Base-by-base conservation (phyloP, 106 monocot species). In the Alisma plantagoaquatica region DNA sequence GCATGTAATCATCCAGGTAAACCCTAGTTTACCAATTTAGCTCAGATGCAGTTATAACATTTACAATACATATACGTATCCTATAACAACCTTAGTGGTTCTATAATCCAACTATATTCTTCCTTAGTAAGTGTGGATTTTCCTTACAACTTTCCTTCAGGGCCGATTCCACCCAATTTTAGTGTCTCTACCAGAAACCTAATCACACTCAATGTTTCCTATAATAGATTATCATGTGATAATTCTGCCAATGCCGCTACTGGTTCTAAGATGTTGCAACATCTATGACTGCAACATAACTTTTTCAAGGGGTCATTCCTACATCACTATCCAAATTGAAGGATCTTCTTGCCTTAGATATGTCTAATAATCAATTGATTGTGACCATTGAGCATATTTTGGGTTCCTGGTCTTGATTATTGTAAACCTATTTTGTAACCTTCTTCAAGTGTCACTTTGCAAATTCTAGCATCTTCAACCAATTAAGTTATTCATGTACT, bases 81-180 rank as follows among this genome's bases (percentile, higher is more conserved):
- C 5, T 70, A 10, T 67, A 56, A 26, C 55, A 70, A 21, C 60
- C 54, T 26, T 43, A 50, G 1, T 15, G 19, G 25, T 7, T 70
- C 23, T 29, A 25, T 29, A 7, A 2, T 17, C 29, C 62, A 12
- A 21, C 35, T 38, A 6, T 38, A 6, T 7, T 38, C 35, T 14
- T 38, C 35, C 9, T 38, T 38, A 38, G 35, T 38, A 7, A 14
- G 9, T 7, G 9, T 38, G 5, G 35, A 15, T 24, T 20, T 74
- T 38, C 18, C 17, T 2, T 14, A 12, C 0, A 69, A 61, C 45
- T 10, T 55, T 8, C 19, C 68, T 5, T 9, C 2, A 2, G 67
- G 73, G 2, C 12, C 11, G 21, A 49, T 60, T 3, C 59, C 60
- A 17, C 2, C 16, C 8, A 27, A 15, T 3, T 1, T 69, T 12